phyloP scores from a whole-genome alignment of 805 yeast genomes.

The Cyberlindnera americana region DNA sequence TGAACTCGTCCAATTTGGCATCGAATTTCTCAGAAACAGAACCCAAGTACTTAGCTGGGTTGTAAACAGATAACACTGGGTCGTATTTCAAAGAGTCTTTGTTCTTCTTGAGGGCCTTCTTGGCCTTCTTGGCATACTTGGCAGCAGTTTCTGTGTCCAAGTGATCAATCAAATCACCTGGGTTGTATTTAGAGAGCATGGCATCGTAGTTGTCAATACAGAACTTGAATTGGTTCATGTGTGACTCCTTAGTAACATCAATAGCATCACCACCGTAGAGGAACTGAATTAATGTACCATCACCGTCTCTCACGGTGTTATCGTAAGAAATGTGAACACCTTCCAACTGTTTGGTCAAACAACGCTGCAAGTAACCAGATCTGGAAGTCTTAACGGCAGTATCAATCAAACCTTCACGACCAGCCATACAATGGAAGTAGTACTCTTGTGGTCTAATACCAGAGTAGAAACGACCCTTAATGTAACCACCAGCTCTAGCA shows the following conservation, averaged over 20 bases:
- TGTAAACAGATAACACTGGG: conserved; percentile 81
- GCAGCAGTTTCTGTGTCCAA: conserved; percentile 83
- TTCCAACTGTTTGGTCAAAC: conserved; percentile 95
- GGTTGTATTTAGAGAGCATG: conserved; percentile 79
- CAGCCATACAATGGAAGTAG: conserved; percentile 99
- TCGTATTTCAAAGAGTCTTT: conserved; percentile 69
- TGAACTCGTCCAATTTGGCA: conserved; percentile 68
- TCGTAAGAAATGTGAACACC: conserved; percentile 95
- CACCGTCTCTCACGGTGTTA: conserved; percentile 92
- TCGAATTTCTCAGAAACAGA: conserved; percentile 90
- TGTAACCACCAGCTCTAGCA: conserved; percentile 98
- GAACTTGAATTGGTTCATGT: conserved; percentile 90
- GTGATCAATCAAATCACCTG: conserved; percentile 64
- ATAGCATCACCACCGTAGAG: conserved; percentile 96
- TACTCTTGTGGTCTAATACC: conserved; percentile 98
- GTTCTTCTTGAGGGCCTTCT: conserved; percentile 67
- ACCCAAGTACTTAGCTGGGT: conserved; percentile 89
- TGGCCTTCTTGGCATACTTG: conserved; percentile 75
- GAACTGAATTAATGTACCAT: conserved; percentile 91
- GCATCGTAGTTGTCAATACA: conserved; percentile 90
- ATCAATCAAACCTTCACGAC: conserved; percentile 99
- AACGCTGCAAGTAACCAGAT: conserved; percentile 97
- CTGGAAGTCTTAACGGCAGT: conserved; percentile 98
- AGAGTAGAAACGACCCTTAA: conserved; percentile 94
- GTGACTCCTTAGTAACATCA: conserved; percentile 92